These are phyloP conservation scores for Phyllosticta capitalensis DNA, from an alignment of 2,329 filamentous ascomycete species.

Conservation along the genomic window DNA sequence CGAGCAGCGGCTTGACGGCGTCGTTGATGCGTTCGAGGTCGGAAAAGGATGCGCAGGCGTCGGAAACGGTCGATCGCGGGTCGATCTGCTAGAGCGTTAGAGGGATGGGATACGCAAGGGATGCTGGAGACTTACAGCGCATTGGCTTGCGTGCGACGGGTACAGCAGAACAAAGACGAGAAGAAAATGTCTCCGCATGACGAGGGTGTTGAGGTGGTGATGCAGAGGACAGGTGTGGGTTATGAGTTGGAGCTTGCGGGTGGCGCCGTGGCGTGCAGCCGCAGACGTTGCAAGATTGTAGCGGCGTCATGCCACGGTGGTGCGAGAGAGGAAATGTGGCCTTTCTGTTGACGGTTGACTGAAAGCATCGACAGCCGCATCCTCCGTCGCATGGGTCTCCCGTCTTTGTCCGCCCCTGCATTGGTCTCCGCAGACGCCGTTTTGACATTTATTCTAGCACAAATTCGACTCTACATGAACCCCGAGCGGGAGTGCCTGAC, in stretches of 20 bases:
- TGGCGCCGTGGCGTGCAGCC: background rate
- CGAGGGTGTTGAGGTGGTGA: no score
- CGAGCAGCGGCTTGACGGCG: slow-evolving; percentile 64
- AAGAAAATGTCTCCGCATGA: no score
- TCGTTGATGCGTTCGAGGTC: slow-evolving; percentile 79
- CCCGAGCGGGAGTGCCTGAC: no score
- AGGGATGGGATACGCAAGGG: background rate
- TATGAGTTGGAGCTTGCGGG: slow-evolving; percentile 4
- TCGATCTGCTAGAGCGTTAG: slow-evolving; percentile 55
- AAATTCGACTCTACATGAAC: no score
- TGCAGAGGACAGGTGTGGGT: slow-evolving; percentile 30
- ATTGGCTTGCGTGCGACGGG: slow-evolving; percentile 38
- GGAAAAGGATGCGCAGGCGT: slow-evolving; percentile 89
- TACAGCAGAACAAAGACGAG: slow-evolving; percentile 51
- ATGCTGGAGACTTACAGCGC: slow-evolving; percentile 37
- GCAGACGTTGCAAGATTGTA: background rate
- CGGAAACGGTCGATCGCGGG: slow-evolving; percentile 77
- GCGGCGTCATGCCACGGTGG: slow-evolving; percentile 3
- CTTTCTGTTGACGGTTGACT: background rate
- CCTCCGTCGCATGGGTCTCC: background rate
- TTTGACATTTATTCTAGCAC: no score
- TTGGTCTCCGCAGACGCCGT: background rate
- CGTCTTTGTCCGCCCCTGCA: background rate
- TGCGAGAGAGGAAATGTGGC: background rate
- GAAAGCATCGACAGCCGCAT: background rate